Base-by-base conservation (phyloP, 1,284 basidiomycete genomes). In the Rhodofomes roseus region DNA sequence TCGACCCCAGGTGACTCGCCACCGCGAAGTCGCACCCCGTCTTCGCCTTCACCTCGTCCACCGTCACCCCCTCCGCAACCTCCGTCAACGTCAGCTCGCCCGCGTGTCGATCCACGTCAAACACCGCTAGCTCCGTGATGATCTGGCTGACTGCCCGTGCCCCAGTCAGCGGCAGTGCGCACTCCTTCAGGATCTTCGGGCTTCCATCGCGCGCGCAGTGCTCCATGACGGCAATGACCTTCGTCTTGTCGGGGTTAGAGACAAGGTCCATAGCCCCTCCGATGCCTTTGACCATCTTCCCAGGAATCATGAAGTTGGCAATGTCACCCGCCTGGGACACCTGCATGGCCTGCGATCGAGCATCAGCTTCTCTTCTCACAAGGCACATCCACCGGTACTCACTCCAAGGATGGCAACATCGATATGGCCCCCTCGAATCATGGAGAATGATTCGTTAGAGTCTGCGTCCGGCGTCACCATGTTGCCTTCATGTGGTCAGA, bases 241-340 rank as follows among this genome's bases (percentile, higher is more conserved):
- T 93, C 53, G 95, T 97, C 75, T 89, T 87, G 73, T 95, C 92
- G 1, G 94, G 95, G 75, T 95, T 96, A 58, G 94, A 95, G 62
- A 96, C 94, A 51, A 96, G 86, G 73, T 97, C 95, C 95, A 98
- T 98, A 1, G 96, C 96, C 46, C 96, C 96, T 18, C 96, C 96
- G 74, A 98, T 96, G 81, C 92, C 93, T 80, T 94, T 95, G 52
- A 95, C 86, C 71, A 96, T 84, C 76, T 96, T 95, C 34, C 93
- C 93, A 16, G 95, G 95, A 66, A 98, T 94, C 95, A 97, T 98
- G 73, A 93, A 98, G 79, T 98, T 98, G 55, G 96, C 96, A 62
- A 98, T 90, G 72, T 98, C 95, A 60, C 96, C 96, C 23, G 87
- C 87, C 66, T 90, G 86, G 1, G 93, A 94, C 54, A 98, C 95